Percentiles rank a stretch among this genome's conserved stretches.
Evolutionary conservation across 495 filamentous ascomycete genomes (phyloP).

Genomic region (Podospora tetraspora): DNA sequence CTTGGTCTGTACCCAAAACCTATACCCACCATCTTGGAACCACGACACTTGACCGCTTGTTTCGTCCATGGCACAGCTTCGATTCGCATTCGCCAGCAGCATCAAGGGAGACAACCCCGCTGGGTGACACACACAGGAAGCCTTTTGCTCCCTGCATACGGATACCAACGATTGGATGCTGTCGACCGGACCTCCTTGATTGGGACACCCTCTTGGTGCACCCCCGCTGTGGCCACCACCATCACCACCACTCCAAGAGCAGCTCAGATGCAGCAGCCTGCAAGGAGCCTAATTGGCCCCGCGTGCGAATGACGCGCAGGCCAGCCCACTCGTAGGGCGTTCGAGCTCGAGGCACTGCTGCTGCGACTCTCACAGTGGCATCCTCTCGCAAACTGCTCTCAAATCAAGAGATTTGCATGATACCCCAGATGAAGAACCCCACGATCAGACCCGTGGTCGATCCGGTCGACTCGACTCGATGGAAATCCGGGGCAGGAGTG

Average conservation of each 20-base stretch:
- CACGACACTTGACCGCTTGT: conserved; percentile 6
- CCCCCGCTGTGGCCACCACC: background rate
- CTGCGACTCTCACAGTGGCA: background rate
- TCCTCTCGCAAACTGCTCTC: background rate
- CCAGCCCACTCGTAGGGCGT: conserved; percentile 2
- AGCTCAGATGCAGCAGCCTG: background rate
- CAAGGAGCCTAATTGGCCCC: conserved; percentile 5
- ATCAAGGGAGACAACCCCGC: background rate
- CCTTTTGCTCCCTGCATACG: conserved; percentile 3
- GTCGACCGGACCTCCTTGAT: background rate
- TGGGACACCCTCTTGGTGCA: background rate
- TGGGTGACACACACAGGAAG: background rate
- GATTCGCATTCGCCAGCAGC: conserved; percentile 5
- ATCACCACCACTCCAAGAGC: background rate
- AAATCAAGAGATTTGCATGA: conserved; percentile 1
- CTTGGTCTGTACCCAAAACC: background rate
- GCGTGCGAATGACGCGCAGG: conserved; percentile 12
- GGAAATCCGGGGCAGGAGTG: conserved; percentile 5
- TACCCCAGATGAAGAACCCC: conserved; percentile 1
- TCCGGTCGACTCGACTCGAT: background rate
- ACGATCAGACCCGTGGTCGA: background rate
- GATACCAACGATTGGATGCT: conserved; percentile 5
- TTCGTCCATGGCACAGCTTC: background rate
- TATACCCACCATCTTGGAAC: background rate
- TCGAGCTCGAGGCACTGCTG: background rate